Evolutionary conservation across 306 rosid species (phyloP).

Genomic region (Vigna mungo): DNA sequence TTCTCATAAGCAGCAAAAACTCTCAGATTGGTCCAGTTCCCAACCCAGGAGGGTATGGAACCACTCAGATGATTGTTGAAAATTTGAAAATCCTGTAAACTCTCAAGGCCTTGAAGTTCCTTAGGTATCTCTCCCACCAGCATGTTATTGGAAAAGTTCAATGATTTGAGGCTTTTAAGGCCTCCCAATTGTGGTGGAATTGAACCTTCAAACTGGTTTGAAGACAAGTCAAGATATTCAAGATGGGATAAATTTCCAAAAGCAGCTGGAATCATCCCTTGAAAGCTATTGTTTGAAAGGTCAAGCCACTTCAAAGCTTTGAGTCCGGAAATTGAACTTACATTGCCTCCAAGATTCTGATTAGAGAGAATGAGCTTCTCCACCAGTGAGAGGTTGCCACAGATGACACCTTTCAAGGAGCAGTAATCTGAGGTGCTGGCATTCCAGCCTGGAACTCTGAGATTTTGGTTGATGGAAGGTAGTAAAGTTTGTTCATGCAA

Average conservation of each 20-base stretch:
- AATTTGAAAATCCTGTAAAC: neutral
- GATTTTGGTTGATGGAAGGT: neutral
- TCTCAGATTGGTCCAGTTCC: neutral
- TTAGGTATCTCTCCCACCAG: neutral
- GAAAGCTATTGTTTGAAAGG: neutral
- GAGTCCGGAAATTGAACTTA: neutral
- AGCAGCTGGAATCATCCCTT: neutral
- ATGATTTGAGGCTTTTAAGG: neutral
- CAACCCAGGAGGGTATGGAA: neutral
- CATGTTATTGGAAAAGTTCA: conserved; percentile 2
- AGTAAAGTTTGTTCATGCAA: neutral
- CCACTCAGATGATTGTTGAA: neutral
- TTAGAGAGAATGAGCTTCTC: neutral
- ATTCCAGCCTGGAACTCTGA: neutral
- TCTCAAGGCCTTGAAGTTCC: conserved; percentile 3
- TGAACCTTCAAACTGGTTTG: conserved; percentile 17
- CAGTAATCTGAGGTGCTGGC: neutral
- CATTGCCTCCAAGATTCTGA: conserved; percentile 1
- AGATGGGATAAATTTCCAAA: conserved; percentile 1
- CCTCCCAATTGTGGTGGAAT: neutral
- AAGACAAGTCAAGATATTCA: neutral
- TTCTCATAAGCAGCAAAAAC: conserved; percentile 7
- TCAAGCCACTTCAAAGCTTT: conserved; percentile 15
- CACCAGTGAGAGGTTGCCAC: neutral
- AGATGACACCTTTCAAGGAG: conserved; percentile 6